phyloP scores from a whole-genome alignment of 1,139 yeast species.

The Debaryomycetaceae sp. region DNA sequence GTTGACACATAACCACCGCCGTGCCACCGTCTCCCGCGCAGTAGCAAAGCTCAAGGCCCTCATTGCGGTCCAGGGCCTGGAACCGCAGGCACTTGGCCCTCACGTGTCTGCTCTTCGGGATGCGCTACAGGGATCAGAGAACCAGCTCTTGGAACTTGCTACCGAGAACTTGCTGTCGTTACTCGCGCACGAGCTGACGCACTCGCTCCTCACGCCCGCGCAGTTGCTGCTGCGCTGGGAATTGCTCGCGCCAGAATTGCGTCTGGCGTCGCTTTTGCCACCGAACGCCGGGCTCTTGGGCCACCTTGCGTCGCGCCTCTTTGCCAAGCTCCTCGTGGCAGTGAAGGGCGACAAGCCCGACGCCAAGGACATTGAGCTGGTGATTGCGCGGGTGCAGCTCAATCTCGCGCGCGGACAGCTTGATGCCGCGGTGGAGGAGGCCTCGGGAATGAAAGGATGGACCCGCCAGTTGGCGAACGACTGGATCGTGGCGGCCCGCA shows the following conservation, averaged over 20 bases:
- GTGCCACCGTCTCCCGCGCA: slow-evolving; percentile 47
- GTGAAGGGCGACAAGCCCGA: slow-evolving; percentile 44
- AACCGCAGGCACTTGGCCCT: slow-evolving; percentile 24
- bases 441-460: slow-evolving; percentile 87
- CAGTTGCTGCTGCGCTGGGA: slow-evolving; percentile 69
- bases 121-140: slow-evolving; percentile 31
- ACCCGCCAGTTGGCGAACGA: slow-evolving; percentile 80
- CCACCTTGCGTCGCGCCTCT: slow-evolving; percentile 68
- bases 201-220: slow-evolving; percentile 51
- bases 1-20: slow-evolving; percentile 43
- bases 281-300: slow-evolving; percentile 95
- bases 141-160: slow-evolving; percentile 30
- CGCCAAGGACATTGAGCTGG: slow-evolving; percentile 81
- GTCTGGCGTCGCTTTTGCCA: slow-evolving; percentile 81
- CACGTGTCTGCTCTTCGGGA: slow-evolving; percentile 37
- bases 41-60: slow-evolving; percentile 42
- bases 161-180: slow-evolving; percentile 27
- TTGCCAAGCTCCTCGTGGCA: slow-evolving; percentile 65
- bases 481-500: slow-evolving; percentile 85
- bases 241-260: slow-evolving; percentile 71
- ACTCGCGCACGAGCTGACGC: slow-evolving; percentile 40
- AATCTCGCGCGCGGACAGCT: slow-evolving; percentile 69
- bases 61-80: slow-evolving; percentile 20
- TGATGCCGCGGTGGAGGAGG: slow-evolving; percentile 87
- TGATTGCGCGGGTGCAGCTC: slow-evolving; percentile 76